phyloP scores from a whole-genome alignment of 192 early-diverging fungal genomes.

The Rhizophagus clarus region DNA sequence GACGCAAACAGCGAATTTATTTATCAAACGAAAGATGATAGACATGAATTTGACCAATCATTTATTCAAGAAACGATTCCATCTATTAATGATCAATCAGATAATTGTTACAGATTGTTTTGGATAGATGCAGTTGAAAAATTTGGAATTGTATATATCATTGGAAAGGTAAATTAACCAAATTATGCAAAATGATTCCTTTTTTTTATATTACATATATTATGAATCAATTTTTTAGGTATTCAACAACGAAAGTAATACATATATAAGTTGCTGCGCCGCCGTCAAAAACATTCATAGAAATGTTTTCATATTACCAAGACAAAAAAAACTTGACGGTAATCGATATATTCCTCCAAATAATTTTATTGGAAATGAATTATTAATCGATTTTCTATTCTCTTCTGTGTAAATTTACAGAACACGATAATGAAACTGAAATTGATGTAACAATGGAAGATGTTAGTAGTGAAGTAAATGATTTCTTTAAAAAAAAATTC shows the following conservation, averaged over 20 bases:
- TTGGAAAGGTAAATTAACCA: slow-evolving; percentile 77
- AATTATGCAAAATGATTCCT: slow-evolving; percentile 20
- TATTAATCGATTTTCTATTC: not conserved
- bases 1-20: not conserved
- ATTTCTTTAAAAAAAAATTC: slow-evolving; percentile 48
- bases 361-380: not conserved
- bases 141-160: slow-evolving; percentile 80
- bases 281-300: slow-evolving; percentile 78
- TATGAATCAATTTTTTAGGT: slow-evolving; percentile 42
- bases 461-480: slow-evolving; percentile 79
- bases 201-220: slow-evolving; percentile 8
- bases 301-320: slow-evolving; percentile 92
- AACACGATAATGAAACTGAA: slow-evolving; percentile 56
- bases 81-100: slow-evolving; percentile 36
- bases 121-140: slow-evolving; percentile 94
- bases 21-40: not conserved
- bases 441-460: slow-evolving; percentile 59
- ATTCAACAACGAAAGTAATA: slow-evolving; percentile 49
- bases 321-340: slow-evolving; percentile 57
- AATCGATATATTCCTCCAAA: not conserved
- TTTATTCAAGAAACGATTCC: slow-evolving; percentile 25
- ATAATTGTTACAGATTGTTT: slow-evolving; percentile 71
- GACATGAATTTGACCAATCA: slow-evolving; percentile 35
- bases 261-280: slow-evolving; percentile 81
- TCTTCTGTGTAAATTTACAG: slow-evolving; percentile 26